phyloP scores from a whole-genome alignment of 306 rosid species.

The Prunus campanulata region DNA sequence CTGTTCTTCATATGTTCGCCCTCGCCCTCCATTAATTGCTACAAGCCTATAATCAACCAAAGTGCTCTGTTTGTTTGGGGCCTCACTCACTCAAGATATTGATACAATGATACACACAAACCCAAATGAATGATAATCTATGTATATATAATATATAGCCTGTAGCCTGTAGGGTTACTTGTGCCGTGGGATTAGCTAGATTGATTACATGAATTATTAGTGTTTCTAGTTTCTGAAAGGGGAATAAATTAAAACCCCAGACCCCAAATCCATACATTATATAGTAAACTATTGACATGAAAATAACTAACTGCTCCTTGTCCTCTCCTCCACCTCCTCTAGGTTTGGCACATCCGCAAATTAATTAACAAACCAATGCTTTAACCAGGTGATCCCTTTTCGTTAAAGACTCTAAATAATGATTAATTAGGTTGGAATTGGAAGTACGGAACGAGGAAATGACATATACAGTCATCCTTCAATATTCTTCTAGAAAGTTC shows the following conservation, averaged over 20 bases:
- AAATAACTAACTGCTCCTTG: not conserved
- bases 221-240: not conserved
- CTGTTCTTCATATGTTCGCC: conserved; percentile 27
- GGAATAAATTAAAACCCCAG: not conserved
- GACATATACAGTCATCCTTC: not conserved
- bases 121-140: not conserved
- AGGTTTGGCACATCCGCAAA: not conserved
- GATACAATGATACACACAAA: not conserved
- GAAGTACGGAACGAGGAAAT: not conserved
- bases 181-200: not conserved
- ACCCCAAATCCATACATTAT: not conserved
- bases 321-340: not conserved
- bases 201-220: not conserved
- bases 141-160: too few relatives aligned
- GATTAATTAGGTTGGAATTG: not conserved
- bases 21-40: conserved; percentile 20
- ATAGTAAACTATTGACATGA: too few relatives aligned
- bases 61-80: not conserved
- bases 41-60: not conserved
- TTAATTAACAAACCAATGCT: not conserved
- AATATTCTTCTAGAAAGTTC: not conserved
- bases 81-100: not conserved
- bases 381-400: not conserved
- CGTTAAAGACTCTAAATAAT: not conserved
- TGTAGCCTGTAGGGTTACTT: not conserved